Base-by-base conservation (phyloP, 2,329 filamentous ascomycete genomes). In the Penicillium olsonii region DNA sequence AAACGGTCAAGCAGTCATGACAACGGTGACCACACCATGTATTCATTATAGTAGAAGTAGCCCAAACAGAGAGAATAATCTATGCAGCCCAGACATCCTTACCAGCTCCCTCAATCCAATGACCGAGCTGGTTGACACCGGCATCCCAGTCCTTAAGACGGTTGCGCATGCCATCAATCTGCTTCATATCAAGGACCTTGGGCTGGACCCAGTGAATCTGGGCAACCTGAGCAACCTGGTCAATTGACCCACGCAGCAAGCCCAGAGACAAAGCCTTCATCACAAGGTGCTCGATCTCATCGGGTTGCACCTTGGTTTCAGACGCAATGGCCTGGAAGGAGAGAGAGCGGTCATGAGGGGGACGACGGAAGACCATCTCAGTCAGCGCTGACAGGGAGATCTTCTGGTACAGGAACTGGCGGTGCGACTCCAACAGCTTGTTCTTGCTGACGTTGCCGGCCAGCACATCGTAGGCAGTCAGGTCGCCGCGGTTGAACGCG, bases 251-350 rank as follows among this genome's bases (percentile, higher is more conserved):
- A 60, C 87, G 84, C 60, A 99, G 77, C 61, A 99, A 78, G 1
- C 94, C 94, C 61, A 99, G 75, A 67, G 92, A 96, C 64, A 99
- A 75, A n/a, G 94, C 94, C 80, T 96, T 97, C 94, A 99, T 99
- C 65, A 99, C 88, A 57, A 99, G 77, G 71, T 97, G 92, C 79
- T 99, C 94, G 61, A 99, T 97, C 76, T 97, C 90, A 64, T 94
- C 85, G 2, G 85, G 84, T 61, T 85, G 83, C 43, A 99, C 92
- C 74, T 96, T 95, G 3, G 94, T 99, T 78, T 97, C 92, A 60
- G 87, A 81, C 5, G 88, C 84, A 66, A 99, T 96, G 42, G 90
- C 89, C 44, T 79, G 76, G 75, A 99, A 99, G 4, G 88, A 88
- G 87, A 99, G 94, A 64, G 90, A 87, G 56, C 94, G 88, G 78